Evolutionary conservation across 2,329 filamentous ascomycete species (phyloP).

Genomic region (Fusarium hostae): DNA sequence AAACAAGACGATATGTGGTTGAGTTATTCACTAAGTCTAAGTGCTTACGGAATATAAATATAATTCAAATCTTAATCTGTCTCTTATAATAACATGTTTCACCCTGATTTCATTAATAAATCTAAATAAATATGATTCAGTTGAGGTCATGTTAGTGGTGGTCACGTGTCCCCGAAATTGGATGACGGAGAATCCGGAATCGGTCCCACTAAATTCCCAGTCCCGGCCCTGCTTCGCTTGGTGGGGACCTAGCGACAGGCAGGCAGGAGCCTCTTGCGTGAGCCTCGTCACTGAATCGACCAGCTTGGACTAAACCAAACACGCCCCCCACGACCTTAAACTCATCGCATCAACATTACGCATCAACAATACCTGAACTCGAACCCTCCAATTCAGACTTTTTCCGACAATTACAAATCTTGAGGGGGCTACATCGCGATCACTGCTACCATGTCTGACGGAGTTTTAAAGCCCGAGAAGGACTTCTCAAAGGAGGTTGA

Average conservation of each 20-base stretch:
- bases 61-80: no score
- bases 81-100: no score
- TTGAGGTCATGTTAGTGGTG: neutral
- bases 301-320: constrained; percentile 43
- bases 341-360: constrained; percentile 35
- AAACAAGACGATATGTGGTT: no score
- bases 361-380: constrained; percentile 19
- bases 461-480: constrained; percentile 92
- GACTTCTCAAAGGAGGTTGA: constrained; percentile 98
- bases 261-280: constrained; percentile 55
- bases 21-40: no score
- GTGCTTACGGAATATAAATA: no score
- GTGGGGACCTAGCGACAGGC: constrained; percentile 45
- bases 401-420: neutral
- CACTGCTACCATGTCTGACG: constrained; percentile 76
- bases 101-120: no score
- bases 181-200: constrained; percentile 23
- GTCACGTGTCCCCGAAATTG: constrained; percentile 17
- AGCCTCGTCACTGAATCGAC: constrained; percentile 48
- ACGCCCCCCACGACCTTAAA: constrained; percentile 38
- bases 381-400: neutral
- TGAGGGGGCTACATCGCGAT: constrained; percentile 11
- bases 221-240: constrained; percentile 20
- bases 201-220: constrained; percentile 42
- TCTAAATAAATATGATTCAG: no score